These are phyloP conservation scores for Ustilago bromivora DNA, from an alignment of 1,284 basidiomycete species.

Conservation along the genomic window DNA sequence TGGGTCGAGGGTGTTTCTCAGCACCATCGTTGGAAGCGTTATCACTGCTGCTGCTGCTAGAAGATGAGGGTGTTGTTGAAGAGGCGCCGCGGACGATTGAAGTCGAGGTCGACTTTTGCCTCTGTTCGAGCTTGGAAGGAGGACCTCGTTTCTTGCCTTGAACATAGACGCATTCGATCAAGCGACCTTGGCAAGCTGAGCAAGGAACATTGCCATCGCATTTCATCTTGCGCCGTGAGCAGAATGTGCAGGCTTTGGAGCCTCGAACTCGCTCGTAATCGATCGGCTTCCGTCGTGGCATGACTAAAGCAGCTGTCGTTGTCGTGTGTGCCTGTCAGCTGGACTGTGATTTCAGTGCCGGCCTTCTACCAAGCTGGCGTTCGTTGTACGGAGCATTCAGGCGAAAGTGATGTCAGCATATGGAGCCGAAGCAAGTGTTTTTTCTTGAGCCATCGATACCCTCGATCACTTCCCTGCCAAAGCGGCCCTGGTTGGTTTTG, in stretches of 20 bases:
- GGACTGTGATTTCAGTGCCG: neutral
- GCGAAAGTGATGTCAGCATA: neutral
- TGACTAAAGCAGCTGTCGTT: neutral
- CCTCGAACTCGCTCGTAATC: constrained; percentile 20
- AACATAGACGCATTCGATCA: constrained; percentile 5
- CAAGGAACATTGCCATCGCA: constrained; percentile 19
- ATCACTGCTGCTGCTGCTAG: neutral
- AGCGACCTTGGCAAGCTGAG: constrained; percentile 5
- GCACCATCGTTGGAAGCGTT: neutral
- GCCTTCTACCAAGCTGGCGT: neutral
- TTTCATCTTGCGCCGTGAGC: constrained; percentile 25
- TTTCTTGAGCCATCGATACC: neutral
- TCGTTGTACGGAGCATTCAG: neutral
- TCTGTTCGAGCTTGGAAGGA: constrained; percentile 8
- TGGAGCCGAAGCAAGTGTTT: neutral
- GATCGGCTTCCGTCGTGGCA: constrained; percentile 15
- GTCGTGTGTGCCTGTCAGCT: neutral
- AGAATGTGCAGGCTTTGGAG: constrained; percentile 23
- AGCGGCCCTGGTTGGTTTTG: constrained; percentile 2
- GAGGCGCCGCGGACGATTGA: neutral
- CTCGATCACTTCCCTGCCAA: neutral
- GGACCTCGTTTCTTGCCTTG: constrained; percentile 23
- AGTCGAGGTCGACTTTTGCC: neutral
- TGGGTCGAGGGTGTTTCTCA: neutral
- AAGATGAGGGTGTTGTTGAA: neutral